Evolutionary conservation across 2,329 filamentous ascomycete species (phyloP).

Genomic region (Corinectria fuckeliana): DNA sequence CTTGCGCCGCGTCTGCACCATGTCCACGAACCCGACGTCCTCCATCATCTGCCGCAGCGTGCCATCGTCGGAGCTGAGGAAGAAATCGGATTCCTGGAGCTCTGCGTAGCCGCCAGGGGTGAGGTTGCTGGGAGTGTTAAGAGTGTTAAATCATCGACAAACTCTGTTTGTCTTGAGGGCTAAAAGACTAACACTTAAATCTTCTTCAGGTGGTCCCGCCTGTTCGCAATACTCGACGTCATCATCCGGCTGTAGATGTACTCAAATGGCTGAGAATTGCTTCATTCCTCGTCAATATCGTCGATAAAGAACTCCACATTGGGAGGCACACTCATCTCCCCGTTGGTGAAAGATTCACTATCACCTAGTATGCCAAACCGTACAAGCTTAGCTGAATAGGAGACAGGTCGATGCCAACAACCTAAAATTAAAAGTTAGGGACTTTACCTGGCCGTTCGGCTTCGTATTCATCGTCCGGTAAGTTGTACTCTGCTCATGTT

Average conservation of each 20-base stretch:
- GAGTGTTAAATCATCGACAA: not conserved
- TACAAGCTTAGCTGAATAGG: conserved; percentile 14
- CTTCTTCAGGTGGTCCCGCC: conserved; percentile 9
- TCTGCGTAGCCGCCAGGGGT: conserved; percentile 21
- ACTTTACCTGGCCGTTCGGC: not conserved
- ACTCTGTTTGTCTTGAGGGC: accelerated
- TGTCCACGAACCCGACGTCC: conserved; percentile 28
- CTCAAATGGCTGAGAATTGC: conserved; percentile 24
- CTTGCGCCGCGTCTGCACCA: conserved; percentile 22
- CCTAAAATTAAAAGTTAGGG: not conserved
- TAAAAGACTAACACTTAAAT: conserved; percentile 19
- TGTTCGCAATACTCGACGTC: conserved; percentile 27
- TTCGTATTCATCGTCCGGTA: conserved; percentile 1
- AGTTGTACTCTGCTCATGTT: not conserved
- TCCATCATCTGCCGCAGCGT: conserved; percentile 23
- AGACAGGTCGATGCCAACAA: conserved; percentile 13
- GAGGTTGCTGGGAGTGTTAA: conserved; percentile 19
- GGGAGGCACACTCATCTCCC: not conserved
- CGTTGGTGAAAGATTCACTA: not conserved
- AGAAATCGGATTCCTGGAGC: conserved; percentile 26
- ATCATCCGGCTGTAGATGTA: conserved; percentile 32
- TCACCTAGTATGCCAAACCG: not conserved
- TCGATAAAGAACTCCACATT: conserved; percentile 29
- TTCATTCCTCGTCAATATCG: conserved; percentile 30
- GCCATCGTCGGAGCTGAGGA: conserved; percentile 20